Conservation (phyloP, 306 rosid genomes). For the Clitoria ternatea region DNA sequence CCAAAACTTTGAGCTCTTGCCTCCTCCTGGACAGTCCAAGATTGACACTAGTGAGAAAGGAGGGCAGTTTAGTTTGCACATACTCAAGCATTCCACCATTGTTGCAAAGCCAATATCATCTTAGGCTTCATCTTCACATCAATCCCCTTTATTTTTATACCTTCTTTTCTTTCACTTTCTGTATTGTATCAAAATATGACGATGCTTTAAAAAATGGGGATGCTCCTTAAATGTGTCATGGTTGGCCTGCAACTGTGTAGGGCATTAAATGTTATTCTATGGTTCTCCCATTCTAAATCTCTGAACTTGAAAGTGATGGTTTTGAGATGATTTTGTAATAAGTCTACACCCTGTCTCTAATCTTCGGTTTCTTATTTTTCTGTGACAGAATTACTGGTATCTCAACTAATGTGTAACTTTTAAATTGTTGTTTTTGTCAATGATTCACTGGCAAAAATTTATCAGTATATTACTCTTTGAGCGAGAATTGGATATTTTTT, state of each 20-base stretch:
- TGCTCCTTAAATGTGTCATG: neutral
- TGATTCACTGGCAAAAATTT: too few relatives aligned
- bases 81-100: conserved; percentile 78
- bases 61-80: conserved; percentile 90
- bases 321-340: conserved; percentile 27
- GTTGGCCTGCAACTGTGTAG: conserved; percentile 8
- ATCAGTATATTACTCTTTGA: too few relatives aligned
- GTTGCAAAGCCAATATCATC: conserved; percentile 60
- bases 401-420: neutral
- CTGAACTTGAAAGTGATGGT: conserved; percentile 10
- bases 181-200: neutral
- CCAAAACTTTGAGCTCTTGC: conserved; percentile 77
- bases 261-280: neutral
- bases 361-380: neutral
- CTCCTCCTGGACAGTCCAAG: conserved; percentile 75
- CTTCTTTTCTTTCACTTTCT: neutral
- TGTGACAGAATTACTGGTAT: neutral
- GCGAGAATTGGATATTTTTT: too few relatives aligned
- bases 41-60: conserved; percentile 79
- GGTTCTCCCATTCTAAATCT: conserved; percentile 21
- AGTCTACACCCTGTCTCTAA: neutral
- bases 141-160: conserved; percentile 7
- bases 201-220: neutral
- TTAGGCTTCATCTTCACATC: neutral
- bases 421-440: neutral